Evolutionary conservation across 1,284 basidiomycete species (phyloP).

Genomic region (Ceratobasidium sp.): DNA sequence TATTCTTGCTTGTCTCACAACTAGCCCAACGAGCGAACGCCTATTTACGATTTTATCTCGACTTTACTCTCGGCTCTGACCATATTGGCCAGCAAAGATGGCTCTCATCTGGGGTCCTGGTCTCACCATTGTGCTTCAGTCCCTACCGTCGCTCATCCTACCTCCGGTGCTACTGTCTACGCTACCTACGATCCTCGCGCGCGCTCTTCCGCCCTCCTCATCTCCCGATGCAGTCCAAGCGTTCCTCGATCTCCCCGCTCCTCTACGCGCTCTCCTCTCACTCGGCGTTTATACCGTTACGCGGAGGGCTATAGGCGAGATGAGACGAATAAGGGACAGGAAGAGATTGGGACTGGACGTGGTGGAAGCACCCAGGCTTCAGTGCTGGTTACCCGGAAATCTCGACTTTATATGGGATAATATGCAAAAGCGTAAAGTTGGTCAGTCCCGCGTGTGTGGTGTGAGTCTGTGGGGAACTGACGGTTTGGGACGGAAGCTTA

Average conservation of each 20-base stretch:
- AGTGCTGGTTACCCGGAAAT: slow-evolving; percentile 30
- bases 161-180: not conserved
- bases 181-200: not conserved
- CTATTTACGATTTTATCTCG: no score
- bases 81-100: no score
- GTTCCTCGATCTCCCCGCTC: slow-evolving; percentile 24
- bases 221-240: not conserved
- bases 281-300: not conserved
- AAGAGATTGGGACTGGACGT: slow-evolving; percentile 23
- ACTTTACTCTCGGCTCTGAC: no score
- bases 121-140: not conserved
- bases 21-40: no score
- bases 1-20: no score
- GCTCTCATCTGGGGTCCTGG: slow-evolving; percentile 6
- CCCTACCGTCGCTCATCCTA: slow-evolving; percentile 20
- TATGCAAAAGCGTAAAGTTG: slow-evolving; percentile 24
- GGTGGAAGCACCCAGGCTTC: slow-evolving; percentile 6
- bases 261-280: not conserved
- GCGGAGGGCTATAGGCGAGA: not conserved
- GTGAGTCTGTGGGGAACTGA: not conserved
- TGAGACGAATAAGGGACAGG: slow-evolving; percentile 6
- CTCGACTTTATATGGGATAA: slow-evolving; percentile 22
- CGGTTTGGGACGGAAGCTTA: not conserved
- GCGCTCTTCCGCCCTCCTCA: not conserved
- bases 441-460: not conserved